Evolutionary conservation across 805 yeast species (phyloP).

Genomic region (Ogataea philodendri): DNA sequence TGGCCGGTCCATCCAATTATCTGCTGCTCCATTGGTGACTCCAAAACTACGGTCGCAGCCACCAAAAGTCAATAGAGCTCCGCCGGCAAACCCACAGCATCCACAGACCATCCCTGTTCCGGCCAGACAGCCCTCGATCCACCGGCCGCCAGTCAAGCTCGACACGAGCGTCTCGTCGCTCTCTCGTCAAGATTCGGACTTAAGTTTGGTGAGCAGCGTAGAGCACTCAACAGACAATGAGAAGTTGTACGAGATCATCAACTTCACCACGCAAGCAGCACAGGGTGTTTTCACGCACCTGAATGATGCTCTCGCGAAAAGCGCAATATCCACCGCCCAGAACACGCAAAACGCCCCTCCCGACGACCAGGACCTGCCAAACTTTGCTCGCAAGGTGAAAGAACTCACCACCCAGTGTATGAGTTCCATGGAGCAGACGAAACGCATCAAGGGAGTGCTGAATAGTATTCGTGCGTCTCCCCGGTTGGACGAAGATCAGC

Average conservation of each 20-base stretch:
- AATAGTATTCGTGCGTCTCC: constrained; percentile 41
- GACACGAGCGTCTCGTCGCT: constrained; percentile 22
- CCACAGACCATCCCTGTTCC: constrained; percentile 18
- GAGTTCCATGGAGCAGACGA: constrained; percentile 78
- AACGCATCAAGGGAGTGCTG: constrained; percentile 56
- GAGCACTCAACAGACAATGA: constrained; percentile 28
- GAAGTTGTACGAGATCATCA: constrained; percentile 30
- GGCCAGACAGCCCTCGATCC: constrained; percentile 15
- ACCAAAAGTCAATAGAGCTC: constrained; percentile 21
- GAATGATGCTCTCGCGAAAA: constrained; percentile 62
- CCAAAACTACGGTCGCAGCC: constrained; percentile 14
- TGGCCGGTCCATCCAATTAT: constrained; percentile 11
- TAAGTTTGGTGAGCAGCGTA: constrained; percentile 19
- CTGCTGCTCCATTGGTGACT: constrained; percentile 12
- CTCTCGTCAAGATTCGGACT: constrained; percentile 32
- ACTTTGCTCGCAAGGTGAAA: constrained; percentile 61
- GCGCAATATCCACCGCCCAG: constrained; percentile 55
- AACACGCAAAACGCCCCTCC: constrained; percentile 22
- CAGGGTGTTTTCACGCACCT: constrained; percentile 75
- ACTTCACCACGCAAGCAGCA: constrained; percentile 46
- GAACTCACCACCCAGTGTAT: constrained; percentile 78
- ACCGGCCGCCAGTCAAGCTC: constrained; percentile 27
- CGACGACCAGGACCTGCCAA: constrained; percentile 29
- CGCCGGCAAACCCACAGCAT: constrained; percentile 25
- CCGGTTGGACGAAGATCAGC: constrained; percentile 42